Evolutionary conservation across 148 eudicot species (phyloP), one percentile per base, ranked within the genome.

Genomic region (Arctostaphylos glauca): DNA sequence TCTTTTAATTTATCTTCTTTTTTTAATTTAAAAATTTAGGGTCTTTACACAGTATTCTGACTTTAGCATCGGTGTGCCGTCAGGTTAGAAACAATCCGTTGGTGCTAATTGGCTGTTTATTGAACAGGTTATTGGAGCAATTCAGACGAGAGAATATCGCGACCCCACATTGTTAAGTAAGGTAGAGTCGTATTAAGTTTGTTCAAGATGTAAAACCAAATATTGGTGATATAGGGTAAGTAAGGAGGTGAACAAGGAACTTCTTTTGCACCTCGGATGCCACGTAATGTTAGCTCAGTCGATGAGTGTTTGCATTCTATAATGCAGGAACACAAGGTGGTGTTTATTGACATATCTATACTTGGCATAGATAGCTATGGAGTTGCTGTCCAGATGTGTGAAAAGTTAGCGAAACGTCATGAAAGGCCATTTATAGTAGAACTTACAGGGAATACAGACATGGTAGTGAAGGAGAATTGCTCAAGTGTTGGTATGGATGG

Each of bases 251-350:
- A 94, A 90, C 62, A 91, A 86, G 91, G 98, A 94, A 46, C 96
- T 96, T 70, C 90, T 96, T 12, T 52, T 92, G 85, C 98, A 96
- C 86, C 91, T 96, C 12, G 95, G 98, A 4, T 96, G 98, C 79
- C 95, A 94, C 44, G 93, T 94, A 8, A 84, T 5, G 94, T 89
- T 31, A 78, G 88, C 83, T 88, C 94, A 3, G 86, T 86, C 23
- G 97, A 94, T 6, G 98, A 96, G 82, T 96, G 98, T 66, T 66
- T 96, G 47, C 81, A 84, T 82, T 83, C 41, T 4, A 84, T 94
- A 6, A 87, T 94, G 19, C 86, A 88, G 16, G 96, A 94, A 44
- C 90, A 88, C 90, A 90, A 79, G 84, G 91, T 93, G 21, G 87
- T 94, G 21, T 85, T 96, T 83, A 74, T 96, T 18, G 98, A 96